Base-by-base conservation (phyloP, 2,329 filamentous ascomycete species). In the Nothophoma quercina region DNA sequence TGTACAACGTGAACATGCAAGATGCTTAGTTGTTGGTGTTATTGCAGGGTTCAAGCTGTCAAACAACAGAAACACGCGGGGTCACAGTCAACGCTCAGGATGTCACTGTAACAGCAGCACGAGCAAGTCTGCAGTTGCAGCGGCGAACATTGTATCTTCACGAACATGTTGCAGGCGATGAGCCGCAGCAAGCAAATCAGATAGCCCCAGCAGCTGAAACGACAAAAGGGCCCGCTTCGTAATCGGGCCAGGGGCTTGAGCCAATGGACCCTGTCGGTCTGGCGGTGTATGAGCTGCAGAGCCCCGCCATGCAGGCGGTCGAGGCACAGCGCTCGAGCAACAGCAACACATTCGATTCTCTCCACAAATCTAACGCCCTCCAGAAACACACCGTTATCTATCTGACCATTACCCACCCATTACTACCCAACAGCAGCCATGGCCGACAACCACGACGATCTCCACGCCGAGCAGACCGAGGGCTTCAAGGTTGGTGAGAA, bases 401-500 rank as follows among this genome's bases (percentile, higher is more conserved):
- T 23, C 38, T 33, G 28, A 26, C 25, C 10, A 41, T 36, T 23
- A 30, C 40, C 47, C 33, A 51, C 21, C 46, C 28, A 36, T 53
- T 13, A 13, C 40, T 50, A 50, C 12, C 28, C 44, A 52, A 46
- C 55, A 52, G 48, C 55, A 62, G 59, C 39, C 54, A 72, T 72
- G 69, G 62, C 68, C 50, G 69, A 74, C 35, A 68, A 78, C 62
- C 84, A 90, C 10, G 91, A 96, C 58, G 93, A 98, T 71, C 86
- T 93, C 64, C 82, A 89, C 77, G 88, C 91, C 60, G 90, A 95
- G 81, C 85, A 88, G 80, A 97, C 93, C 63, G 88, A 93, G 79
- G 93, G 93, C 75, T 98, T 97, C 88, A 97, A 96, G 86, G 89
- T 97, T 73, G 93, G 91, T 65, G 91, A 97, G 85, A 97, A 97